A percentile compares a stretch with the other conserved stretches of the same genome.
phyloP scores from a whole-genome alignment of 305 asterid species.

The Fraxinus dipetala region DNA sequence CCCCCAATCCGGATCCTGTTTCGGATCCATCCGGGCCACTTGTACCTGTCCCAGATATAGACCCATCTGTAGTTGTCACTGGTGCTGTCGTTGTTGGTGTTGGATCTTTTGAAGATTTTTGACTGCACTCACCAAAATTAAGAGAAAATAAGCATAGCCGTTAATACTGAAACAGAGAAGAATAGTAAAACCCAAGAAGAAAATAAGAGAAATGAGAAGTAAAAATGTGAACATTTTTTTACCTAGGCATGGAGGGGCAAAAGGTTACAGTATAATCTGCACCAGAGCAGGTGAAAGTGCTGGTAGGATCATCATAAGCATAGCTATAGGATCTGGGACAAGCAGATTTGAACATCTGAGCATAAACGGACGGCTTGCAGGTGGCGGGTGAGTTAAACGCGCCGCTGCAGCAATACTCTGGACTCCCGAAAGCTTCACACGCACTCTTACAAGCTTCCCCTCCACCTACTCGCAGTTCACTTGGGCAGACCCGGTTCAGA shows the following conservation, averaged over 20 bases:
- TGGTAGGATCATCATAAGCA: constrained; percentile 91
- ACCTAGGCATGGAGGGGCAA: constrained; percentile 85
- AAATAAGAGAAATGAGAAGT: not conserved
- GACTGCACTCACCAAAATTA: constrained; percentile 44
- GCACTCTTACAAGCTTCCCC: constrained; percentile 88
- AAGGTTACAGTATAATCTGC: constrained; percentile 83
- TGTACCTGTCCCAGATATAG: constrained; percentile 43
- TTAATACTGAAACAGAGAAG: not conserved
- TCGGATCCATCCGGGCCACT: constrained; percentile 44
- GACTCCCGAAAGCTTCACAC: constrained; percentile 78
- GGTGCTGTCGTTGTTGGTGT: constrained; percentile 47
- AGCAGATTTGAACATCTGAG: constrained; percentile 67
- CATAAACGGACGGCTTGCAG: constrained; percentile 78
- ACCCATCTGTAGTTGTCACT: constrained; percentile 42
- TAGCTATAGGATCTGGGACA: constrained; percentile 93
- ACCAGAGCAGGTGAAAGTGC: constrained; percentile 88
- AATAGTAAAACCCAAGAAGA: not conserved
- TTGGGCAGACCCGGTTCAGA: constrained; percentile 75
- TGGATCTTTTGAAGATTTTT: constrained; percentile 77
- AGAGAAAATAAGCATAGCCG: not conserved
- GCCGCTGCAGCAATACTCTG: constrained; percentile 90
- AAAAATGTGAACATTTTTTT: not conserved
- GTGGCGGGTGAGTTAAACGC: constrained; percentile 66
- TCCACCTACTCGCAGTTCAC: constrained; percentile 59
- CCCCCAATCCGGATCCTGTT: constrained; percentile 31